phyloP scores from a whole-genome alignment of 805 yeast genomes.

The Diddensiella santjacobensis region DNA sequence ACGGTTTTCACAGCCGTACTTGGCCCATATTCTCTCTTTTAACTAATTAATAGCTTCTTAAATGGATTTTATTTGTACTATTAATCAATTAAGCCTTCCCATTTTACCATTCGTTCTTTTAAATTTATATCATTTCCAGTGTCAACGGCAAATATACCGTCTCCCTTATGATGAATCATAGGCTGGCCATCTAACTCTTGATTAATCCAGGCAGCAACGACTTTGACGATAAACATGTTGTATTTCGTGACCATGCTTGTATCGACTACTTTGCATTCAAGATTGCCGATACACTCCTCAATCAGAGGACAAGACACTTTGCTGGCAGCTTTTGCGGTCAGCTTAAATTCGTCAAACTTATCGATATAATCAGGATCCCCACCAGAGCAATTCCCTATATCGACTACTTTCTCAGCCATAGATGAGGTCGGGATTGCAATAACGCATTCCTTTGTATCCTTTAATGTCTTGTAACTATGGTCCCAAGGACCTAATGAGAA shows the following conservation, averaged over 20 bases:
- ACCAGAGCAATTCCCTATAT: slow-evolving; percentile 18
- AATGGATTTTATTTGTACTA: no score
- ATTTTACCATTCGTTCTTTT: slow-evolving; percentile 13
- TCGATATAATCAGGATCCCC: slow-evolving; percentile 7
- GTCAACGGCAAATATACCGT: slow-evolving; percentile 12
- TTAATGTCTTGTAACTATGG: slow-evolving; percentile 10
- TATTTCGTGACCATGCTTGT: slow-evolving; percentile 7
- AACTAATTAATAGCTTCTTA: no score
- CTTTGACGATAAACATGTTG: slow-evolving; percentile 11
- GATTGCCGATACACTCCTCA: slow-evolving; percentile 11
- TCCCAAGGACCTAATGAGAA: slow-evolving; percentile 16
- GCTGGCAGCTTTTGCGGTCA: slow-evolving; percentile 6
- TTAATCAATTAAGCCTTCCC: slow-evolving; percentile 12
- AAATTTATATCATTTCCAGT: slow-evolving; percentile 9
- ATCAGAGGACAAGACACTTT: slow-evolving; percentile 12
- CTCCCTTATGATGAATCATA: slow-evolving; percentile 14
- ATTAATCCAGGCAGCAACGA: slow-evolving; percentile 12
- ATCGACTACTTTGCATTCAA: slow-evolving; percentile 15
- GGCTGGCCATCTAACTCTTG: slow-evolving; percentile 4
- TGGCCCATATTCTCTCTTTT: no score
- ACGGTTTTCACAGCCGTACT: no score
- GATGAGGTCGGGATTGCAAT: slow-evolving; percentile 11
- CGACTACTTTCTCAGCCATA: slow-evolving; percentile 13
- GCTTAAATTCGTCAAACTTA: slow-evolving; percentile 8
- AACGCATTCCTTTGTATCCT: slow-evolving; percentile 13